Evolutionary conservation across 2,329 filamentous ascomycete species (phyloP), one percentile per base, ranked within the genome.

Genomic region (Fusarium sp.): DNA sequence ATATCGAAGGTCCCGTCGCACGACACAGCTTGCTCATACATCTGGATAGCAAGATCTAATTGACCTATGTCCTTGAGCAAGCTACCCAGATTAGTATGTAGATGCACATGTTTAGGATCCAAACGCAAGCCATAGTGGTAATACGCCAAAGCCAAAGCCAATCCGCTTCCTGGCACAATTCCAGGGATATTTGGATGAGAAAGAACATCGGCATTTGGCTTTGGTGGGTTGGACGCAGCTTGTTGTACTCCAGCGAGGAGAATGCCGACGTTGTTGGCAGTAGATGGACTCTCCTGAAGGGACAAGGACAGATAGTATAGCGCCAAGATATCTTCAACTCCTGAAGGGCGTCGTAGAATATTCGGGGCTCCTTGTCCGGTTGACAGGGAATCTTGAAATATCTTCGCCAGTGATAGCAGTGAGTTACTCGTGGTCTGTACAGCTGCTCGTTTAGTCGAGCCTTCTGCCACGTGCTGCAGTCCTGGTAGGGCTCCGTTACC

Each of bases 1-100:
- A 99, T 99, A 76, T 99, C 96, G 76, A 99, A 99, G 25, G 90
- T 93, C n/a, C 90, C 90, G 79, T 99, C 96, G 77, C 94, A 98
- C 5, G 88, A 87, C 16, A 99, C 96, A 13, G 96, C 96, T 72
- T 94, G 91, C 80, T 98, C 94, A 77, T 99, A 99, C 95, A 99
- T 98, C 70, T 91, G 90, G 74, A 99, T 98, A 1, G 96, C 96
- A 49, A 93, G 88, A 72, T 94, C 91, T 16, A 99, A 86, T 73
- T 98, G 95, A 0, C 96, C 96, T 71, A 98, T 96, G 74, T 99
- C 96, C 77, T 99, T 99, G 45, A 99, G 85, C 30, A 99, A 83
- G 77, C 96, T 98, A 11, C 96, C 96, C 4, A 99, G 85, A 71
- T 99, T 99, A 2, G 96, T 99, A 80, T 98, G 97, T 3, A 99